Conservation (phyloP, 768 basidiomycete species). For the Mycena amicta region DNA sequence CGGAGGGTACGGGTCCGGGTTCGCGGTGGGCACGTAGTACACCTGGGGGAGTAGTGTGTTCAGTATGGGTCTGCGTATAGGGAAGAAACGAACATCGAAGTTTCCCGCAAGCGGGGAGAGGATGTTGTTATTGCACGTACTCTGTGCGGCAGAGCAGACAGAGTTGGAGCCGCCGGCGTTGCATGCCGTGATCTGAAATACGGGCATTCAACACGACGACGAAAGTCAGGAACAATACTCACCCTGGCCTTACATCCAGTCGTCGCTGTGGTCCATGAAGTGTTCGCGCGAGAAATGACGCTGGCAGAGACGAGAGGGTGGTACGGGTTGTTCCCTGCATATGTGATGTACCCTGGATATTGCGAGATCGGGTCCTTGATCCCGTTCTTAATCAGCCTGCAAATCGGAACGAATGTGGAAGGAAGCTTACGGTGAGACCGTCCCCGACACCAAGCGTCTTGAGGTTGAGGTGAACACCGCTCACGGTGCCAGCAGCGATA, state of each 20-base stretch:
- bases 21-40: slow-evolving; percentile 47
- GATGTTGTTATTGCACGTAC: slow-evolving; percentile 59
- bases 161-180: slow-evolving; percentile 48
- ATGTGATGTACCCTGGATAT: slow-evolving; percentile 60
- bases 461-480: slow-evolving; percentile 55
- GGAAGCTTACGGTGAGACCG: slow-evolving; percentile 53
- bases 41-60: slow-evolving; percentile 23
- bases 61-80: background rate
- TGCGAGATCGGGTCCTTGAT: slow-evolving; percentile 47
- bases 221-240: background rate
- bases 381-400: too few species aligned
- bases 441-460: slow-evolving; percentile 65
- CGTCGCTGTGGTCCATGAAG: slow-evolving; percentile 39
- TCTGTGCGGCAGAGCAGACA: slow-evolving; percentile 59
- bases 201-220: background rate
- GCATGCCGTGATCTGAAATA: slow-evolving; percentile 51
- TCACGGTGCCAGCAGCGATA: slow-evolving; percentile 47
- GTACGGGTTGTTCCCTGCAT: slow-evolving; percentile 59
- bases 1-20: slow-evolving; percentile 54
- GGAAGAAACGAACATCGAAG: slow-evolving; percentile 49
- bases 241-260: slow-evolving; percentile 57
- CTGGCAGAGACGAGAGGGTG: slow-evolving; percentile 51
- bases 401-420: too few species aligned
- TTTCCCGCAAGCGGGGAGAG: slow-evolving; percentile 54
- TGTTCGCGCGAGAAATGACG: slow-evolving; percentile 44